A percentile compares a stretch with the other conserved stretches of the same genome.
Evolutionary conservation across 1,139 yeast genomes (phyloP).

Genomic region (Taiozyma sp.): DNA sequence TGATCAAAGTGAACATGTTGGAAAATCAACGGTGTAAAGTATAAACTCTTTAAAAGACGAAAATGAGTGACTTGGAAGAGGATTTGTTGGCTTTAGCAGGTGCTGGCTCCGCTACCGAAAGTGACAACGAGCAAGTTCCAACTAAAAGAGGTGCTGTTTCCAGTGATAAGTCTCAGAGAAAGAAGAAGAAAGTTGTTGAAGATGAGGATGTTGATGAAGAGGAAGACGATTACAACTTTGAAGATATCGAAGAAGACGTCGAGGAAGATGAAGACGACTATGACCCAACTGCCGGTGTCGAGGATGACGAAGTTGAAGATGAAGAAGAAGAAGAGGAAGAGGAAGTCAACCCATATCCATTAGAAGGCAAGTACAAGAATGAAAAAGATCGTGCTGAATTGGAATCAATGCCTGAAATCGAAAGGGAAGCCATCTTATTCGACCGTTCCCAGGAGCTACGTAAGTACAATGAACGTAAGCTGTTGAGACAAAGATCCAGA

Average conservation of each 20-base stretch:
- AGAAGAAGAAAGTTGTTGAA: conserved; percentile 19
- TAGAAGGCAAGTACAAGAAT: conserved; percentile 87
- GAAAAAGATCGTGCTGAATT: conserved; percentile 67
- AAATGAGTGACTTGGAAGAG: conserved; percentile 61
- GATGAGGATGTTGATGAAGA: conserved; percentile 19
- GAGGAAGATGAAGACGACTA: conserved; percentile 27
- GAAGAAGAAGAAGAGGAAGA: conserved; percentile 30
- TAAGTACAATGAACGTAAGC: conserved; percentile 72
- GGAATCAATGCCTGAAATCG: conserved; percentile 80
- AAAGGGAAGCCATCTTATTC: conserved; percentile 83
- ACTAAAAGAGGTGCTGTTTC: conserved; percentile 18
- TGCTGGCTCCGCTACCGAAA: conserved; percentile 38
- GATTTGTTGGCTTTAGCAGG: conserved; percentile 92
- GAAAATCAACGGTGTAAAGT: too few relatives aligned
- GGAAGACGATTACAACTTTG: conserved; percentile 24
- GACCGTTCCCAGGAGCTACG: conserved; percentile 93
- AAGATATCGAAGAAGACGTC: conserved; percentile 10
- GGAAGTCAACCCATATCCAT: conserved; percentile 73
- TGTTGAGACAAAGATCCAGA: conserved; percentile 74
- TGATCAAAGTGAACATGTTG: too few relatives aligned
- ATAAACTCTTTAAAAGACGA: too few relatives aligned
- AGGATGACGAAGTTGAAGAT: conserved; percentile 12
- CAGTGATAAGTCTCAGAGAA: conserved; percentile 15
- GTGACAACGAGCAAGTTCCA: conserved; percentile 21
- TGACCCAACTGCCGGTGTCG: conserved; percentile 29